Conservation (phyloP, 495 filamentous ascomycete genomes). For the Clohesyomyces aquaticus region DNA sequence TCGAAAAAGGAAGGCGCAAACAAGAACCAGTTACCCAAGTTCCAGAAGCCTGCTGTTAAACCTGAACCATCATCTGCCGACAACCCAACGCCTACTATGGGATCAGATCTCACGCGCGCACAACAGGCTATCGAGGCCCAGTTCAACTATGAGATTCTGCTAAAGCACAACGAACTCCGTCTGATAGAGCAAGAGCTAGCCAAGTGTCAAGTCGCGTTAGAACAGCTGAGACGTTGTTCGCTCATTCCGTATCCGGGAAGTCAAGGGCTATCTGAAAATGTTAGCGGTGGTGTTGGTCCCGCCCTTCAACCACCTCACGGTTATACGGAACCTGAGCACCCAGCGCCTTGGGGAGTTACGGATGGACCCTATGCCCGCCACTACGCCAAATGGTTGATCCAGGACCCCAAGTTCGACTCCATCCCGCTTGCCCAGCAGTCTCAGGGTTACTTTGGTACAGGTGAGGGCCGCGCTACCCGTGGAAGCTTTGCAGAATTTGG, state of each 20-base stretch:
- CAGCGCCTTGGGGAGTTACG: constrained; percentile 83
- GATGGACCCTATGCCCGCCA: constrained; percentile 92
- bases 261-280: constrained; percentile 62
- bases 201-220: constrained; percentile 92
- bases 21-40: constrained; percentile 29
- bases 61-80: constrained; percentile 25
- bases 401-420: constrained; percentile 80
- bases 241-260: constrained; percentile 82
- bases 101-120: constrained; percentile 46
- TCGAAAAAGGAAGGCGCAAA: constrained; percentile 34
- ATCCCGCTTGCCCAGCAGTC: constrained; percentile 26
- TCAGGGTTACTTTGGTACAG: constrained; percentile 35
- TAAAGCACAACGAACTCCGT: constrained; percentile 92
- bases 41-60: constrained; percentile 25
- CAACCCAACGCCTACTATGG: constrained; percentile 30
- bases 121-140: constrained; percentile 79
- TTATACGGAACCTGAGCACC: constrained; percentile 64
- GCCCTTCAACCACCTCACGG: constrained; percentile 63
- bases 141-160: constrained; percentile 85
- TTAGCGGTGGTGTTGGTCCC: constrained; percentile 72
- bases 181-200: constrained; percentile 95
- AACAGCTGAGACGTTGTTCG: constrained; percentile 89
- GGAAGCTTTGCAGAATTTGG: constrained; percentile 65
- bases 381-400: constrained; percentile 91
- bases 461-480: constrained; percentile 73